Conservation (phyloP, 176 grass and related monocot species). For the Oryza rufipogon region DNA sequence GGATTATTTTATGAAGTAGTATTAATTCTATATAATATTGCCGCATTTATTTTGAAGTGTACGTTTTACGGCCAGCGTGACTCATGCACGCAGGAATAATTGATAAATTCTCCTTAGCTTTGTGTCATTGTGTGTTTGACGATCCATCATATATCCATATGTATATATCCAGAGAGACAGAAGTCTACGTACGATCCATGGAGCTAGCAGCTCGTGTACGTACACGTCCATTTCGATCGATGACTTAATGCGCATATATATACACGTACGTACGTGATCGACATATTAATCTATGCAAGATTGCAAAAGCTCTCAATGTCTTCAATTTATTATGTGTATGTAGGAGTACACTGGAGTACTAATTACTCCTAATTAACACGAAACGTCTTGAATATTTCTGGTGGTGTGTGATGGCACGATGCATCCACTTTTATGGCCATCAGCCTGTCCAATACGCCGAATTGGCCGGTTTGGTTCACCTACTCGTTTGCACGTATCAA, state of each 20-base stretch:
- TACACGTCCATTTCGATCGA: neutral
- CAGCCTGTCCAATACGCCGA: neutral
- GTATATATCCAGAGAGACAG: neutral
- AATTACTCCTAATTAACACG: neutral
- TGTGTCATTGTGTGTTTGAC: neutral
- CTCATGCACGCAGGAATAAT: neutral
- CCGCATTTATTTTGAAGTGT: no score
- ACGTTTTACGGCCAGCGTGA: neutral
- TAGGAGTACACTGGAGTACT: neutral
- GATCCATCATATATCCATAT: neutral
- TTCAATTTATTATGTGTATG: neutral
- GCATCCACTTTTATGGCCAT: neutral
- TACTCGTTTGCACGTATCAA: neutral
- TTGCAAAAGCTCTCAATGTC: no score
- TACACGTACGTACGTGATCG: neutral
- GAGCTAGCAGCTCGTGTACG: neutral
- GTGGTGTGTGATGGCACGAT: neutral
- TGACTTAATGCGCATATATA: neutral
- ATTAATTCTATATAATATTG: neutral
- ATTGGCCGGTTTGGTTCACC: neutral
- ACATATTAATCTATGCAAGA: neutral
- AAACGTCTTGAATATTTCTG: neutral
- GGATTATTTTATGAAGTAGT: neutral
- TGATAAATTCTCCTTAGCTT: neutral
- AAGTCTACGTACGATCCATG: neutral